Evolutionary conservation across 805 yeast genomes (phyloP).

Genomic region (Yarrowia keelungensis): DNA sequence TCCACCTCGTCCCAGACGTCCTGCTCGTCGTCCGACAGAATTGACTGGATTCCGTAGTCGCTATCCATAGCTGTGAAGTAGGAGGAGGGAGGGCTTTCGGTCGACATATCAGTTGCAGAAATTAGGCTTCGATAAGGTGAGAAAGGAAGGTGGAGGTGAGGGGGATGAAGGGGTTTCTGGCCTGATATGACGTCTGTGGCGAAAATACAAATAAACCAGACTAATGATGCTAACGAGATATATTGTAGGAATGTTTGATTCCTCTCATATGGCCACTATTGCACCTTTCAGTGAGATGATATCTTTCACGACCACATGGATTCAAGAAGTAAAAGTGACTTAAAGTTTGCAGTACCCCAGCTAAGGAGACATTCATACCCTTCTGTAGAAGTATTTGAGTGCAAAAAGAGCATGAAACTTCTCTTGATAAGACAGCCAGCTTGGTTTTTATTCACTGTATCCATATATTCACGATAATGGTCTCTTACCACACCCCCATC

Average conservation of each 20-base stretch:
- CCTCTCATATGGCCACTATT: background rate
- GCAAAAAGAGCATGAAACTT: background rate
- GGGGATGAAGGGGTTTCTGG: background rate
- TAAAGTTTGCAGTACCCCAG: background rate
- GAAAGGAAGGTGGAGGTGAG: background rate
- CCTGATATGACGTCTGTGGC: no score
- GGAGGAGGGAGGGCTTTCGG: background rate
- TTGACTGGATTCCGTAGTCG: slow-evolving; percentile 29
- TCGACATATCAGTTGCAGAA: background rate
- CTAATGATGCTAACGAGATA: no score
- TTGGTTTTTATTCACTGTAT: no score
- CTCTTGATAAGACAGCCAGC: no score
- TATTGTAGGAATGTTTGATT: no score
- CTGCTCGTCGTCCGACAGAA: slow-evolving; percentile 31
- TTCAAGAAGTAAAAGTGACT: background rate
- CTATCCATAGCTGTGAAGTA: slow-evolving; percentile 10
- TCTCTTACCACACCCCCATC: background rate
- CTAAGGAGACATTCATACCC: background rate
- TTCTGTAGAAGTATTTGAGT: background rate
- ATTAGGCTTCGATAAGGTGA: slow-evolving; percentile 16
- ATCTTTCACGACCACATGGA: no score
- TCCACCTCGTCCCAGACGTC: slow-evolving; percentile 24
- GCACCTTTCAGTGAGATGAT: background rate
- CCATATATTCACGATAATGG: no score
- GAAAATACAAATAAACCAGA: no score